These are phyloP conservation scores for Rutidosis leptorrhynchoides DNA, from an alignment of 129 eudicot species.

Conservation along the genomic window DNA sequence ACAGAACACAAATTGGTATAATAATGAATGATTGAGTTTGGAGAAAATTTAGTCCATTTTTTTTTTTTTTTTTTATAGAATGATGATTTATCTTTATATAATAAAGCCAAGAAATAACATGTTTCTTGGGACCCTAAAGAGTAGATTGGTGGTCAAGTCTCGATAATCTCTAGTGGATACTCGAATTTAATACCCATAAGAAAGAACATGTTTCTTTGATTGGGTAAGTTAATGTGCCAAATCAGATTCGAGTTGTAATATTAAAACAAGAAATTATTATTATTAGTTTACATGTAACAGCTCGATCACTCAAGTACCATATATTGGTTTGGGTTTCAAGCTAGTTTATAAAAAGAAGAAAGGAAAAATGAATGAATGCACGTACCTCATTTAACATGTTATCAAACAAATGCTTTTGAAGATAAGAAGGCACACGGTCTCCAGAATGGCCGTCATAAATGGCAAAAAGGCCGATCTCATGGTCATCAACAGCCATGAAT, in stretches of 20 bases:
- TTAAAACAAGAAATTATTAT: not conserved
- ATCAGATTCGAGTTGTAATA: not conserved
- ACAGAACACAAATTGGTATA: constrained; percentile 3
- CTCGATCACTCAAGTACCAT: not conserved
- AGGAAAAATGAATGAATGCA: constrained; percentile 6
- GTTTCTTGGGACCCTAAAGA: no score
- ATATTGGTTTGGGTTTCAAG: not conserved
- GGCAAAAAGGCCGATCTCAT: constrained; percentile 71
- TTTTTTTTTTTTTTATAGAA: not conserved
- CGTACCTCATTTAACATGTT: constrained; percentile 70
- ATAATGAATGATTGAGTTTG: not conserved
- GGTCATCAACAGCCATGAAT: constrained; percentile 43
- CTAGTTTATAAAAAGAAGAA: not conserved
- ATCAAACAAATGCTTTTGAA: constrained; percentile 58
- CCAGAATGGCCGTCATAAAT: constrained; percentile 75
- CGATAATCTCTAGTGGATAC: no score
- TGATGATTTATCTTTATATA: no score
- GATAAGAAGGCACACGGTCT: constrained; percentile 57
- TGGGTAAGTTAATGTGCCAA: not conserved
- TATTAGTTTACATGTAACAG: not conserved
- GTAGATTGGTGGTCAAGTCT: no score
- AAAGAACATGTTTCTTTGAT: not conserved
- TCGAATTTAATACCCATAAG: no score
- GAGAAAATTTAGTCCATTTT: constrained; percentile 8
- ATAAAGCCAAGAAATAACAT: not conserved